Conservation (phyloP, 208 protist species). For the Porcisia hertigi region DNA sequence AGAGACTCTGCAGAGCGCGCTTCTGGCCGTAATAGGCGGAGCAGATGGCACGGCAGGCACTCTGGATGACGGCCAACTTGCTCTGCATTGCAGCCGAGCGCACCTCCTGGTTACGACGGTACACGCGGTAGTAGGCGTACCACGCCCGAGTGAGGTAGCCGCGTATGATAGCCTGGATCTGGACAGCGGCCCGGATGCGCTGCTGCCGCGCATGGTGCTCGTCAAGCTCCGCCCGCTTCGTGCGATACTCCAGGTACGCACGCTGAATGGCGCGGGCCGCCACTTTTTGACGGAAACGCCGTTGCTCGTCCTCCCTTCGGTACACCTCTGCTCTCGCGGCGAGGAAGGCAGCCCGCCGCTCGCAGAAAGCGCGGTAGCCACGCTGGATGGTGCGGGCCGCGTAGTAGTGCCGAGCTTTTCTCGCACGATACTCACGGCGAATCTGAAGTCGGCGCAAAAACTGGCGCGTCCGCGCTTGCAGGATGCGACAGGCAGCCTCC, state of each 20-base stretch:
- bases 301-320: slow-evolving; percentile 62
- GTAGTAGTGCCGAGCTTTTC: slow-evolving; percentile 50
- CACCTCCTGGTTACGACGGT: slow-evolving; percentile 72
- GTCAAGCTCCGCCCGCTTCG: slow-evolving; percentile 42
- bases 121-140: slow-evolving; percentile 83
- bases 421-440: slow-evolving; percentile 49
- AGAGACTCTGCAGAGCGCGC: slow-evolving; percentile 28
- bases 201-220: slow-evolving; percentile 37
- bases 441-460: slow-evolving; percentile 74
- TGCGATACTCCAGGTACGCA: slow-evolving; percentile 54
- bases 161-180: slow-evolving; percentile 77
- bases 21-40: slow-evolving; percentile 34
- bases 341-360: slow-evolving; percentile 41
- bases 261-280: slow-evolving; percentile 79
- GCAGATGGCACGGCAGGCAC: slow-evolving; percentile 45
- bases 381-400: slow-evolving; percentile 81
- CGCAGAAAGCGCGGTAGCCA: slow-evolving; percentile 61
- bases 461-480: slow-evolving; percentile 73
- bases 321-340: slow-evolving; percentile 61
- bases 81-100: slow-evolving; percentile 67
- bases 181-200: slow-evolving; percentile 57
- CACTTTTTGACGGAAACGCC: slow-evolving; percentile 38
- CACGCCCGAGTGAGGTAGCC: slow-evolving; percentile 83
- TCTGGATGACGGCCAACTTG: slow-evolving; percentile 64
- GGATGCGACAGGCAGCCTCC: slow-evolving; percentile 45